Evolutionary conservation across 495 filamentous ascomycete species (phyloP), one percentile per base, ranked within the genome.

Genomic region (Mytilinidion resinicola): DNA sequence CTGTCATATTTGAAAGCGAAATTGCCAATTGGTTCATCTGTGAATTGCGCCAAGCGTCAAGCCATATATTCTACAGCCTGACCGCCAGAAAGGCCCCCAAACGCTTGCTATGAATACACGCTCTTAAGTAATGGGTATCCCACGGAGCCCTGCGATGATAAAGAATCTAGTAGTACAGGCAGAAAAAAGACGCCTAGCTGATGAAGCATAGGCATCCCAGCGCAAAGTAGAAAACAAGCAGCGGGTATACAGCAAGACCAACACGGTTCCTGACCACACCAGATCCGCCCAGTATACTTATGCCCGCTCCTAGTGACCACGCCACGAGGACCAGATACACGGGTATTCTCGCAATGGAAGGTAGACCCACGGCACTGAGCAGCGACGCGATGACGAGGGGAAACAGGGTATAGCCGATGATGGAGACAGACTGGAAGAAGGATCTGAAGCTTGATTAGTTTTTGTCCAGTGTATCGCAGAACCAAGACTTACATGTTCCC

Each of bases 371-470:
- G 0, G 90, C 92, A 55, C 90, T 95, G 57, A 98, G 81, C 39
- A 97, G 72, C 11, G 93, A 83, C 7, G 95, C 95, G 65, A 98
- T 87, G 66, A 96, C 95, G 38, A 98, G 80, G n/a, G 93, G 93
- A 76, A 98, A 98, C 53, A 98, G 84, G 2, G 93, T 98, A 73
- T 98, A 98, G 37, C 93, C 93, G 70, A 98, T 98, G 65, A 98
- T 95, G 72, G 89, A 96, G 61, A 98, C 81, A 47, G 89, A 91
- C 73, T 97, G 93, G 76, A 95, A 92, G 73, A 98, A 98, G 25
- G 93, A 96, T 61, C 93, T 97, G 63, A 47, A 55, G 19, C 20
- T 55, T 38, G 54, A 49, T 54, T 41, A 55, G 61, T 57, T 10
- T n/a, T 34, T 8, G 36, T 20, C 11, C 21, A 21, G n/a, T 53